Evolutionary conservation across 108 stramenopile genomes (phyloP).

Genomic region (Pseudonitzschia pungens): DNA sequence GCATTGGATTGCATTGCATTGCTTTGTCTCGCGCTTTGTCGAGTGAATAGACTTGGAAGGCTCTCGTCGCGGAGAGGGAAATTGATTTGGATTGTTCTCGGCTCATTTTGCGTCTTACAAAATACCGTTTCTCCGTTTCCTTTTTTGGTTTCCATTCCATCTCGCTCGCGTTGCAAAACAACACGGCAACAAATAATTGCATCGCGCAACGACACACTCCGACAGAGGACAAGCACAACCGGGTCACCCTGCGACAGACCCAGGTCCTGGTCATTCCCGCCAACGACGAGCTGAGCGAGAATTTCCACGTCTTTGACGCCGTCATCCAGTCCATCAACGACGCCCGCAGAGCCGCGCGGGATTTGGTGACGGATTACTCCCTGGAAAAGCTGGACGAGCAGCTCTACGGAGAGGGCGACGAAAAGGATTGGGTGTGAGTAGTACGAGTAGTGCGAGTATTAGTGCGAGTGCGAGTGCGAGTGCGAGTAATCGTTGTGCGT

Average conservation of each 20-base stretch:
- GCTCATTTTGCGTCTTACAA: too few relatives aligned
- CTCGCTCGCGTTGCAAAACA: background rate
- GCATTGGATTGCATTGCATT: too few relatives aligned
- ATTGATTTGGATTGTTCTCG: too few relatives aligned
- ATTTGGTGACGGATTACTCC: conserved; percentile 57
- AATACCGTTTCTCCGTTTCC: too few relatives aligned
- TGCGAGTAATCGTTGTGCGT: too few relatives aligned
- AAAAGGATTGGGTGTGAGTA: conserved; percentile 2
- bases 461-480: background rate
- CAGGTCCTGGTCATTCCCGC: conserved; percentile 77
- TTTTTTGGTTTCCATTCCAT: background rate
- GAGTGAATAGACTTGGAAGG: too few relatives aligned
- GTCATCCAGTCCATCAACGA: conserved; percentile 64
- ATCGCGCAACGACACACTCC: background rate
- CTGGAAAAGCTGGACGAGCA: conserved; percentile 39
- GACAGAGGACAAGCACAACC: conserved; percentile 7
- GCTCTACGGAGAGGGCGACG: conserved; percentile 32
- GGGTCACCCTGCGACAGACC: conserved; percentile 63
- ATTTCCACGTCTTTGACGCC: conserved; percentile 58
- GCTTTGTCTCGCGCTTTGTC: too few relatives aligned
- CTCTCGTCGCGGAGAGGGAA: too few relatives aligned
- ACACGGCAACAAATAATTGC: background rate
- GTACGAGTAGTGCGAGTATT: background rate
- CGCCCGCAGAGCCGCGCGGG: conserved; percentile 66
- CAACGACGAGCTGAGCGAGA: conserved; percentile 43